Evolutionary conservation across 2,329 filamentous ascomycete species (phyloP).

Genomic region (Zymoseptoria ardabiliae): DNA sequence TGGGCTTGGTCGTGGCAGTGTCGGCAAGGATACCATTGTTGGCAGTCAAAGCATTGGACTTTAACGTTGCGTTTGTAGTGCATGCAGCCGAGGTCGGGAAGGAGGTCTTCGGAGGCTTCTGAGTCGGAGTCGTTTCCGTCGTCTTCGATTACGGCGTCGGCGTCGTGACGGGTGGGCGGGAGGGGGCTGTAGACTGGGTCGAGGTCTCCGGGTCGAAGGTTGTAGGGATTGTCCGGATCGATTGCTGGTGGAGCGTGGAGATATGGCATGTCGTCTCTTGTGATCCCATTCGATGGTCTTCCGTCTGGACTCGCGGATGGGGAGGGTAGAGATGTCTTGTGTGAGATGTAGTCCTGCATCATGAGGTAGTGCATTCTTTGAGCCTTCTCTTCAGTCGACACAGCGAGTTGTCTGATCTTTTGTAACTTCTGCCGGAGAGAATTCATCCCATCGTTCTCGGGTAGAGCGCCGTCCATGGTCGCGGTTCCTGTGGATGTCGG

Average conservation of each 20-base stretch:
- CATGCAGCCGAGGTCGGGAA: constrained; percentile 62
- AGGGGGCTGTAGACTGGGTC: constrained; percentile 29
- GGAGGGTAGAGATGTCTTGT: constrained; percentile 8
- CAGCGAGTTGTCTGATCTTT: constrained; percentile 37
- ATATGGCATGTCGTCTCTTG: constrained; percentile 5
- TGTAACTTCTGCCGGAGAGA: constrained; percentile 41
- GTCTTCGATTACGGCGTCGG: constrained; percentile 19
- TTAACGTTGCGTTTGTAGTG: constrained; percentile 97
- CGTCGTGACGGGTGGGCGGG: constrained; percentile 29
- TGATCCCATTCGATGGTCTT: background rate
- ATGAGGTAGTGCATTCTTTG: constrained; percentile 43
- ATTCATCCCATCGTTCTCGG: constrained; percentile 46
- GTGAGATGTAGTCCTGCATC: constrained; percentile 39
- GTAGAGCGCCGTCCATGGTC: constrained; percentile 28
- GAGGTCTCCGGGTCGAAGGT: constrained; percentile 27
- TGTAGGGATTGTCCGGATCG: constrained; percentile 32
- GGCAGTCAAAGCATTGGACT: constrained; percentile 83
- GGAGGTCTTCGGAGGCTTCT: constrained; percentile 43
- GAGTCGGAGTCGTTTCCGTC: constrained; percentile 30
- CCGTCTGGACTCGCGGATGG: constrained; percentile 4
- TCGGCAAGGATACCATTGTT: constrained; percentile 88
- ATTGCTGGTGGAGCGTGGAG: constrained; percentile 14
- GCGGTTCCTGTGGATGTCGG: background rate
- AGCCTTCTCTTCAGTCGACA: constrained; percentile 44
- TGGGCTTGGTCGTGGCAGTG: constrained; percentile 94